Evolutionary conservation across 495 filamentous ascomycete species (phyloP).

Genomic region (Tuber borchii): DNA sequence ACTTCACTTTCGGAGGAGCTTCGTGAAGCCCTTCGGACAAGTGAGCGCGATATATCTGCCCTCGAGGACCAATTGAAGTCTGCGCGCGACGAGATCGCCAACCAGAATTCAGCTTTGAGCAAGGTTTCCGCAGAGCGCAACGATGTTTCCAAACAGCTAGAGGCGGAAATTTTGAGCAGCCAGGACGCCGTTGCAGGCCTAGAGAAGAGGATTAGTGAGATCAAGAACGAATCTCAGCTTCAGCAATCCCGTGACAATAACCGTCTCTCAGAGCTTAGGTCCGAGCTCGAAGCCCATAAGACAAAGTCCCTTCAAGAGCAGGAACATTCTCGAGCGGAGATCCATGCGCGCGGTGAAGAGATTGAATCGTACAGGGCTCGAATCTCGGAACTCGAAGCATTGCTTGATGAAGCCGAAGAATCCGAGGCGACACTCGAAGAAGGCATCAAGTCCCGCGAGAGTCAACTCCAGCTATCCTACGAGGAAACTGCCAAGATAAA

Average conservation of each 20-base stretch:
- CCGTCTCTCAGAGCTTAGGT: constrained; percentile 17
- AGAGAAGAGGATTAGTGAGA: constrained; percentile 17
- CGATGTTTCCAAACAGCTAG: constrained; percentile 19
- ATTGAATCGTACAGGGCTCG: constrained; percentile 6
- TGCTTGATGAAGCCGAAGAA: constrained; percentile 21
- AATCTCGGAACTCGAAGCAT: constrained; percentile 14
- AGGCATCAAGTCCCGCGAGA: constrained; percentile 22
- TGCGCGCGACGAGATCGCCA: constrained; percentile 17
- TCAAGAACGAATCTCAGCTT: constrained; percentile 10
- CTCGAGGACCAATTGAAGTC: constrained; percentile 17
- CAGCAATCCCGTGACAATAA: constrained; percentile 11
- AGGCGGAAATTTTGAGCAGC: constrained; percentile 28
- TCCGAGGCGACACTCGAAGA: constrained; percentile 19
- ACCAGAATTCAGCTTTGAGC: constrained; percentile 14
- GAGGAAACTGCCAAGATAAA: constrained; percentile 19
- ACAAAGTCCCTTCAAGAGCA: constrained; percentile 19
- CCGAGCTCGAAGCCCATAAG: constrained; percentile 12
- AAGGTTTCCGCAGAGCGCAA: constrained; percentile 17
- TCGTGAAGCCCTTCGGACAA: constrained; percentile 16
- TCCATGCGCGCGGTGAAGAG: constrained; percentile 9
- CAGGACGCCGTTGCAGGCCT: constrained; percentile 18
- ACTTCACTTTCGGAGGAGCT: constrained; percentile 18
- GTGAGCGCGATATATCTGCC: constrained; percentile 13
- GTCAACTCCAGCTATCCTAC: constrained; percentile 30
- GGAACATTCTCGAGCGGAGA: constrained; percentile 13